Base-by-base conservation (phyloP, 1,284 basidiomycete genomes). In the Ceratobasidium sp. region DNA sequence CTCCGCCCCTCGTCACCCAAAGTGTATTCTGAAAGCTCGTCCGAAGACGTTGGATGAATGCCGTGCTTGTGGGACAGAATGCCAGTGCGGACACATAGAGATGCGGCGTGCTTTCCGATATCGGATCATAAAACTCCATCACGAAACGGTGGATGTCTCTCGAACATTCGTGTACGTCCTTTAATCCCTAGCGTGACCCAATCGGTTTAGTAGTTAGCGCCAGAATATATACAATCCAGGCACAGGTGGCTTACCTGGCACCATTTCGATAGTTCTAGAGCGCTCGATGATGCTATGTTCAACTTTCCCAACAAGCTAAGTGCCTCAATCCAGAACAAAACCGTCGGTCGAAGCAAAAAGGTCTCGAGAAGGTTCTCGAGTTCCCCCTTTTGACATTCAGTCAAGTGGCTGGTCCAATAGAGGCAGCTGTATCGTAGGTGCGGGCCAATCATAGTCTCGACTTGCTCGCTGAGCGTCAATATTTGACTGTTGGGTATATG, bases 81-180 rank as follows among this genome's bases (percentile, higher is more conserved):
- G 62, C 33, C 1, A 74, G 73, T 14, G 73, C 73, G 11, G 73
- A 74, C n/a, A 41, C 31, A 27, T 74, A 74, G 7, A 74, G 27
- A 22, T 74, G 73, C 27, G 31, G 31, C 11, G 71, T 59, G 59
- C 74, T 62, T 24, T 24, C 29, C 1, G 48, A 53, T 31, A 75
- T 75, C n/a, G 71, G 29, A 6, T 41, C 31, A 17, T 45, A 74
- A 53, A 71, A 75, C 17, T 47, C n/a, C 17, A 51, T 15, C 14
- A 74, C 73, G 27, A 74, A 47, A 8, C 53, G 45, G 31, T 53
- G 64, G 4, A 29, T 65, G 31, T 74, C 73, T 41, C 36, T 41
- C 11, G 36, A 5, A 4, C 36, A 33, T 72, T 27, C 19, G 64
- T 47, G 9, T 24, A 51, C 6, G 15, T 24, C 50, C 6, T n/a